These are phyloP conservation scores for Melampsora americana DNA, from an alignment of 1,284 basidiomycete genomes.

Conservation along the genomic window DNA sequence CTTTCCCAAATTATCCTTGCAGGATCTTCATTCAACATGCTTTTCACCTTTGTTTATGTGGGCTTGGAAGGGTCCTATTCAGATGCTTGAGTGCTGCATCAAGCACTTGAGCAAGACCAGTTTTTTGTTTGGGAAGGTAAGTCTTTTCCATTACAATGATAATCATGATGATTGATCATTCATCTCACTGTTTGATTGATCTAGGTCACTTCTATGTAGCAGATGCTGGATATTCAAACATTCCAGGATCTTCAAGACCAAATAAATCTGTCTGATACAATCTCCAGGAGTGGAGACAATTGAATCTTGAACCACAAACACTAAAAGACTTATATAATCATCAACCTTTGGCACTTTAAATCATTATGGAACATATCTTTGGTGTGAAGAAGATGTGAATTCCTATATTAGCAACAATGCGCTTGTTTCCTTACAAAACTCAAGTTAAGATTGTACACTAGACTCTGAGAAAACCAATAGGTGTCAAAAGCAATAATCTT, in stretches of 20 bases:
- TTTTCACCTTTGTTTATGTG: slow-evolving; percentile 53
- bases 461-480: no score
- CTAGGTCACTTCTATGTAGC: no score
- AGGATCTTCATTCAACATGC: slow-evolving; percentile 51
- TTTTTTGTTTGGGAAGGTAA: slow-evolving; percentile 9
- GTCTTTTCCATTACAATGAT: no score
- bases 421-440: not conserved
- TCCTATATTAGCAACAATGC: not conserved
- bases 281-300: not conserved
- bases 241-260: not conserved
- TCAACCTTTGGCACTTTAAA: not conserved
- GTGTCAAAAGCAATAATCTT: no score
- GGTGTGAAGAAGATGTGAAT: not conserved
- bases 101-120: slow-evolving; percentile 47
- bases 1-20: slow-evolving; percentile 53
- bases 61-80: no score
- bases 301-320: not conserved
- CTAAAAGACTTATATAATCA: not conserved
- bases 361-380: not conserved
- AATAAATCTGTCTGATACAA: not conserved
- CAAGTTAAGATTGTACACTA: not conserved
- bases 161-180: no score
- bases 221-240: not conserved
- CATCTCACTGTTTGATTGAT: no score
- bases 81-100: slow-evolving; percentile 51